A percentile compares a stretch with the other conserved stretches of the same genome.
Conservation (phyloP, 768 basidiomycete species). For the Trametes maxima region DNA sequence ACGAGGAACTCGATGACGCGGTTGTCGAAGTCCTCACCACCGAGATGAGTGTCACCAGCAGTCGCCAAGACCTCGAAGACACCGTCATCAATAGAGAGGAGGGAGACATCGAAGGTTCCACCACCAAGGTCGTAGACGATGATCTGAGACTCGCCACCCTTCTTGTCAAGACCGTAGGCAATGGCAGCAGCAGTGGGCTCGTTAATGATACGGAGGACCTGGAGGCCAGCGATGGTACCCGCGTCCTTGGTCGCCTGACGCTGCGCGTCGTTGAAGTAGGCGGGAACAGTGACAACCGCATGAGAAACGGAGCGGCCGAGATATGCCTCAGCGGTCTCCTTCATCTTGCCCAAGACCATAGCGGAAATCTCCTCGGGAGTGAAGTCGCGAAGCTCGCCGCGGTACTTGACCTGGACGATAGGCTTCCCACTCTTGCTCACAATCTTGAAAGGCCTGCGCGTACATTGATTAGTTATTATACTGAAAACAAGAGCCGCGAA, state of each 20-base stretch:
- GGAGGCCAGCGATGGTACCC: conserved; percentile 91
- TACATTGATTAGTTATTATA: background rate
- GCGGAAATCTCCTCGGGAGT: conserved; percentile 94
- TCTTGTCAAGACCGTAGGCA: conserved; percentile 98
- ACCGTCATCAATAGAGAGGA: conserved; percentile 71
- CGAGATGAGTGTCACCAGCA: conserved; percentile 65
- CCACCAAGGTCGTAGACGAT: conserved; percentile 99
- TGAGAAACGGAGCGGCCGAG: conserved; percentile 95
- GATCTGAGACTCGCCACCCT: conserved; percentile 90
- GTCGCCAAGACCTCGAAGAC: conserved; percentile 61
- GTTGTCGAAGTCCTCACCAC: conserved; percentile 75
- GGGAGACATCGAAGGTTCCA: conserved; percentile 98
- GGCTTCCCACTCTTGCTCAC: conserved; percentile 82
- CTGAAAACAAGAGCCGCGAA: background rate
- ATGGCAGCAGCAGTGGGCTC: conserved; percentile 97
- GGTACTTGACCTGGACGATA: conserved; percentile 74
- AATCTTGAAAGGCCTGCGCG: conserved; percentile 67
- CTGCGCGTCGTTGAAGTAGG: conserved; percentile 99
- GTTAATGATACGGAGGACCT: conserved; percentile 96
- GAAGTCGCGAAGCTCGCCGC: conserved; percentile 79
- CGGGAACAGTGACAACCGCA: conserved; percentile 97
- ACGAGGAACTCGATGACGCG: conserved; percentile 71
- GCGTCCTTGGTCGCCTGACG: conserved; percentile 99
- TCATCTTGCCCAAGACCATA: conserved; percentile 97
- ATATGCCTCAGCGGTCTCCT: conserved; percentile 98